A percentile compares a stretch with the other conserved stretches of the same genome.
These are phyloP conservation scores for Jimgerdemannia lactiflua DNA, from an alignment of 192 early-diverging fungal species.

Conservation along the genomic window DNA sequence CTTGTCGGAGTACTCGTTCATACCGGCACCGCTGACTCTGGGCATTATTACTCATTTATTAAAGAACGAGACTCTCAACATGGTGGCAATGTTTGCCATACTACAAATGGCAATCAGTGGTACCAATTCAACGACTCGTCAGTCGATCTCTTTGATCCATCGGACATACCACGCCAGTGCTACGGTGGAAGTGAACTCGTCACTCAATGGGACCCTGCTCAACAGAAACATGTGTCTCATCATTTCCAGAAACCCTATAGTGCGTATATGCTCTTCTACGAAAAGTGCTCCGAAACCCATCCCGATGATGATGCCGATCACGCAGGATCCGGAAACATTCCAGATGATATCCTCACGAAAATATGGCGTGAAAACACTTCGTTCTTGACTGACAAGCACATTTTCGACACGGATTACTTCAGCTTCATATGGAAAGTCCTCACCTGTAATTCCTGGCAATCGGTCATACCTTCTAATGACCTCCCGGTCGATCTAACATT, in stretches of 20 bases:
- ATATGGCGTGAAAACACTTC: constrained; percentile 33
- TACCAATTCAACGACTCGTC: constrained; percentile 54
- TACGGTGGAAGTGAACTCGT: constrained; percentile 43
- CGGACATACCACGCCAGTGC: constrained; percentile 36
- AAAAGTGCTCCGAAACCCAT: constrained; percentile 13
- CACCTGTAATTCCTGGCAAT: constrained; percentile 1
- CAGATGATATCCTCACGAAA: constrained; percentile 30
- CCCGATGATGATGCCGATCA: neutral
- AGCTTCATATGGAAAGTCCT: constrained; percentile 35
- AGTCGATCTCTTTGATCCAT: constrained; percentile 47
- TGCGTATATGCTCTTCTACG: constrained; percentile 54
- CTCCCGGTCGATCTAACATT: constrained; percentile 16
- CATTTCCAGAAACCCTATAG: constrained; percentile 44
- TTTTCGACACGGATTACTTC: constrained; percentile 41
- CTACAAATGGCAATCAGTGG: constrained; percentile 20
- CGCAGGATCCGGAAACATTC: neutral
- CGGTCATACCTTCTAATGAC: neutral
- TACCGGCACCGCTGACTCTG: constrained; percentile 57
- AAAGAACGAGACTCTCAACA: constrained; percentile 20
- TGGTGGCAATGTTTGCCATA: neutral
- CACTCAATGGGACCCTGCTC: constrained; percentile 28
- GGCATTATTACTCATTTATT: constrained; percentile 57
- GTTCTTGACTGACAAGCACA: constrained; percentile 30
- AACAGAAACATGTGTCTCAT: constrained; percentile 33
- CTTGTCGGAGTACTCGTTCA: constrained; percentile 56